Evolutionary conservation across 1,284 basidiomycete species (phyloP).

Genomic region (Puccinia triticina): DNA sequence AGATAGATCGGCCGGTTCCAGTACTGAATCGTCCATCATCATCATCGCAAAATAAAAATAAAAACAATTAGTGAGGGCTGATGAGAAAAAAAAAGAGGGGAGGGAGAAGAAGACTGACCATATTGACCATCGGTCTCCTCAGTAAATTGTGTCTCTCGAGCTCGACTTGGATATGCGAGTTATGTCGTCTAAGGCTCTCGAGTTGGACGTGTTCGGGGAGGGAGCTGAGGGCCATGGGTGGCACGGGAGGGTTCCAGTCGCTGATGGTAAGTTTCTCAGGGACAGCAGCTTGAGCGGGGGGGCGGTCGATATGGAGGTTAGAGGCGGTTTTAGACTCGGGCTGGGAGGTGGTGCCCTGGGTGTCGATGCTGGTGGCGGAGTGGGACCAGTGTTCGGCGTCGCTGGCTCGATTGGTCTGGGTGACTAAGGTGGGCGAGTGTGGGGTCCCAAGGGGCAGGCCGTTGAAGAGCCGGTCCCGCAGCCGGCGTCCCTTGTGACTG

Average conservation of each 20-base stretch:
- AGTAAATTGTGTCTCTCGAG: conserved; percentile 80
- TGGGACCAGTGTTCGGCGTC: conserved; percentile 17
- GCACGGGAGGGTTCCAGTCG: conserved; percentile 89
- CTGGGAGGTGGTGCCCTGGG: background rate
- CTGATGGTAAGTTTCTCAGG: conserved; percentile 71
- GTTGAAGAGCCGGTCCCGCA: conserved; percentile 31
- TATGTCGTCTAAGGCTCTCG: conserved; percentile 79
- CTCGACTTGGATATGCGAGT: conserved; percentile 74
- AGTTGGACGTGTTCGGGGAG: conserved; percentile 89
- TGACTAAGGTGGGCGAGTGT: background rate
- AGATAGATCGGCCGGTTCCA: conserved; percentile 73
- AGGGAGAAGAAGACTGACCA: conserved; percentile 66
- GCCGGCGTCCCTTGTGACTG: conserved; percentile 29
- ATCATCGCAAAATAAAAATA: conserved; percentile 3
- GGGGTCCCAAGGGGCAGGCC: background rate
- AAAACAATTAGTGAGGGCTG: background rate
- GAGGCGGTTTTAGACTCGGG: background rate
- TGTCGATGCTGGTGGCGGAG: conserved; percentile 4
- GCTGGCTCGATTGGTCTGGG: background rate
- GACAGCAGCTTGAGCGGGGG: conserved; percentile 63
- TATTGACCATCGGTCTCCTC: conserved; percentile 75
- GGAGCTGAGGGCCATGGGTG: conserved; percentile 78
- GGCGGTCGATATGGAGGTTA: background rate
- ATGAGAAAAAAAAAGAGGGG: conserved; percentile 7
- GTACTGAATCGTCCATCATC: conserved; percentile 67